Evolutionary conservation across 495 filamentous ascomycete genomes (phyloP).

Genomic region (Penicillium cosmopolitanum): DNA sequence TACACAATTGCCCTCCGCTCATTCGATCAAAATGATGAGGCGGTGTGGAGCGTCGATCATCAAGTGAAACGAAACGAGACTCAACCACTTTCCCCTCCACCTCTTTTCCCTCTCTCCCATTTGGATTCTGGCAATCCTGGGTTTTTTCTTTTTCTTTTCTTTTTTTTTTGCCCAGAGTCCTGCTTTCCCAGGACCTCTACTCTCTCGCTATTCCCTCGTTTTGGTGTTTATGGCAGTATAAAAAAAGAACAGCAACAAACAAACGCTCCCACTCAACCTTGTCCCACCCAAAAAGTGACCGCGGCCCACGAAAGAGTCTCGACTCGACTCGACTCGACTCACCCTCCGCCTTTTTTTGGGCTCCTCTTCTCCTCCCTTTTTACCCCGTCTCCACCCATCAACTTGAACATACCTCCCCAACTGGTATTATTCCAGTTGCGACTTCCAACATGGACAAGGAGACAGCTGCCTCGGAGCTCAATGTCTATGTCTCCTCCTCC

Average conservation of each 20-base stretch:
- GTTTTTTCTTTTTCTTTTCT: not conserved
- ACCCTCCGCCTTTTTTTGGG: conserved; percentile 26
- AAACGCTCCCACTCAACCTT: conserved; percentile 5
- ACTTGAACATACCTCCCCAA: conserved; percentile 14
- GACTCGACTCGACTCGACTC: conserved; percentile 17
- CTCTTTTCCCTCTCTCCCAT: conserved; percentile 10
- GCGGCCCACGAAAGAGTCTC: conserved; percentile 27
- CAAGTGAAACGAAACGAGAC: conserved; percentile 26
- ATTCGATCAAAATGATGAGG: conserved; percentile 16
- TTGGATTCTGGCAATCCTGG: conserved; percentile 24
- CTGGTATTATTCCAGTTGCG: conserved; percentile 5
- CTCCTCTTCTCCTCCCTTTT: conserved; percentile 30
- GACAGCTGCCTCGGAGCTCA: conserved; percentile 38
- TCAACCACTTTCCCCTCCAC: conserved; percentile 23
- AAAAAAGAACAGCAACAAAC: conserved; percentile 1
- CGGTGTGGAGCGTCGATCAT: conserved; percentile 37
- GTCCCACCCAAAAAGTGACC: conserved; percentile 12
- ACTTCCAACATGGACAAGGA: conserved; percentile 42
- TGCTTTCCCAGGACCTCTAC: not conserved
- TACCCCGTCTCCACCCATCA: conserved; percentile 15
- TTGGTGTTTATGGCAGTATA: not conserved
- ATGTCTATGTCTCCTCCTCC: conserved; percentile 48
- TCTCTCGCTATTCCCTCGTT: conserved; percentile 2
- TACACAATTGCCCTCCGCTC: too few species aligned
- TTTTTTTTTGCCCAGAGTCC: not conserved